Conservation (phyloP, 1,284 basidiomycete species). For the Ceratobasidium sp. region DNA sequence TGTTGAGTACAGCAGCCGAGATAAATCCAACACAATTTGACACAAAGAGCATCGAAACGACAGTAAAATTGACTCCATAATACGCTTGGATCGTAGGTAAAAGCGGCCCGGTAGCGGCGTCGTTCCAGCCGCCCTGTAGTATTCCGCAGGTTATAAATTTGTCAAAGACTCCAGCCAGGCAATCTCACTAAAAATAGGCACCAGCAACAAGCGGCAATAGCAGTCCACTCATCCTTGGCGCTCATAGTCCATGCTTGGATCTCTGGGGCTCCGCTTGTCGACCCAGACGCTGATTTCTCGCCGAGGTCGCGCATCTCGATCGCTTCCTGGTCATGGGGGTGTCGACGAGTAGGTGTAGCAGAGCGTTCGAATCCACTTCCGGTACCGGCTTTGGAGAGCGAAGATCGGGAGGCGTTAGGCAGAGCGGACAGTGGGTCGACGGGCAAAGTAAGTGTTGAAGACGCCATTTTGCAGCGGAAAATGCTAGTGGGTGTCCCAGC, state of each 20-base stretch:
- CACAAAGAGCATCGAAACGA: conserved; percentile 60
- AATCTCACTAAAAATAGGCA: too few relatives aligned
- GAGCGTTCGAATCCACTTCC: neutral
- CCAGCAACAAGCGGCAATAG: conserved; percentile 21
- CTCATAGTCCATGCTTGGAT: neutral
- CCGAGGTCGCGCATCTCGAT: conserved; percentile 1
- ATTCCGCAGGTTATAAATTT: neutral
- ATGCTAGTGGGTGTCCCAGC: too few relatives aligned
- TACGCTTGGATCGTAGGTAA: conserved; percentile 61
- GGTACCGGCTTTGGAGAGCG: conserved; percentile 5
- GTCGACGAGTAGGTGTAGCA: neutral
- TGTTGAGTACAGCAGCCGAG: neutral
- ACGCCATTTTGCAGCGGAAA: too few relatives aligned
- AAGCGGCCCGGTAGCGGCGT: conserved; percentile 60
- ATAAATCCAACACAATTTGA: conserved; percentile 50
- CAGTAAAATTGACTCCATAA: conserved; percentile 56
- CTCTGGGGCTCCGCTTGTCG: neutral
- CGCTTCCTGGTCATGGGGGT: conserved; percentile 11
- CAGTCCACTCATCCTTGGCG: conserved; percentile 12
- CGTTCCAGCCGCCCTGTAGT: conserved; percentile 63
- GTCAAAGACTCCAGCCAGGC: neutral
- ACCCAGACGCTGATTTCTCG: neutral
- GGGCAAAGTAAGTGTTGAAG: conserved; percentile 8
- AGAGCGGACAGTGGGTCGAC: neutral
- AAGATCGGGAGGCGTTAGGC: neutral